phyloP scores from a whole-genome alignment of 2,329 filamentous ascomycete species.

The Acarospora socialis region DNA sequence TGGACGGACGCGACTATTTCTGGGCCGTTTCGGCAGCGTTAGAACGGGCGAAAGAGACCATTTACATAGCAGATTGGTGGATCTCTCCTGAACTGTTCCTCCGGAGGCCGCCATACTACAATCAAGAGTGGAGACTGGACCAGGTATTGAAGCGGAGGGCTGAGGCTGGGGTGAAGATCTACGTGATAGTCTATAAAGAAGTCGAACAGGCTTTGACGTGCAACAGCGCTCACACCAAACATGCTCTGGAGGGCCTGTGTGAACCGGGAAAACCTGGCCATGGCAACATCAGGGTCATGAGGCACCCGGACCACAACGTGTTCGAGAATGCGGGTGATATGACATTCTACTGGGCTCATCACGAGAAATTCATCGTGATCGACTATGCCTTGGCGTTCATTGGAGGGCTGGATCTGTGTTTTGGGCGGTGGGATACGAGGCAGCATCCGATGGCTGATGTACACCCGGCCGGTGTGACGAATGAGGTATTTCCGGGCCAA shows the following conservation, averaged over 20 bases:
- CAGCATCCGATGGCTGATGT: conserved; percentile 79
- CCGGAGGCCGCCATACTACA: conserved; percentile 64
- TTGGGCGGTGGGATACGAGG: conserved; percentile 81
- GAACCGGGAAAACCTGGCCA: conserved; percentile 67
- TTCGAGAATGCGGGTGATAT: conserved; percentile 89
- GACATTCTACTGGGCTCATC: conserved; percentile 96
- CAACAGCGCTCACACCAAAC: conserved; percentile 86
- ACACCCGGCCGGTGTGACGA: conserved; percentile 65
- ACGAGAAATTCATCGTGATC: conserved; percentile 94
- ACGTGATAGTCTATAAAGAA: conserved; percentile 84
- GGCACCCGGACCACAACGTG: conserved; percentile 90
- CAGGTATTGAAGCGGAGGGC: conserved; percentile 75
- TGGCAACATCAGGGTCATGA: conserved; percentile 77
- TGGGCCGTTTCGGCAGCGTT: conserved; percentile 84
- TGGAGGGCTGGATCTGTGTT: conserved; percentile 86
- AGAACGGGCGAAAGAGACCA: conserved; percentile 80
- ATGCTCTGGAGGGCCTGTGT: conserved; percentile 64
- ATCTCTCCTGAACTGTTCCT: conserved; percentile 59
- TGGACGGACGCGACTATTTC: conserved; percentile 89
- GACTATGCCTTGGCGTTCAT: conserved; percentile 88
- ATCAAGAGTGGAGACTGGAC: conserved; percentile 79
- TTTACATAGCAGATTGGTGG: conserved; percentile 98
- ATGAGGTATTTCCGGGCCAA: conserved; percentile 87
- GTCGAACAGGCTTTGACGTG: conserved; percentile 70
- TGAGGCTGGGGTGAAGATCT: conserved; percentile 89